Base-by-base conservation (phyloP, 805 yeast species). In the Gaillardinia entomophila region DNA sequence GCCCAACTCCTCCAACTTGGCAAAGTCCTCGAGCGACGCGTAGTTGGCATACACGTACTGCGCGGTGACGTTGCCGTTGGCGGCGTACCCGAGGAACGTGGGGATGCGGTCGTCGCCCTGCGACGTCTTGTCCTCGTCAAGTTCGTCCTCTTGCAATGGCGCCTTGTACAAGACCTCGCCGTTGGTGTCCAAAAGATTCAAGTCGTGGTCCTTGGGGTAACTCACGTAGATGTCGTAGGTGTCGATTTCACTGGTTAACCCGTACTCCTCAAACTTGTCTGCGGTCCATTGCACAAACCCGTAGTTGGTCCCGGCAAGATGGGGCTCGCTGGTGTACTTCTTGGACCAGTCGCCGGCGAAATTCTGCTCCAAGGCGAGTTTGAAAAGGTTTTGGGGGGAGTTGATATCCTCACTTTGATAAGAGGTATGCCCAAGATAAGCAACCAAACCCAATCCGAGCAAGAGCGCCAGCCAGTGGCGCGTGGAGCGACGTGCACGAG, bases 21-120 rank as follows among this genome's bases (percentile, higher is more conserved):
- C 59, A 40, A 79, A 82, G 48, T 82, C 89, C 12, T 71, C 69
- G 2, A 45, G 36, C 0, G 68, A 56, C 1, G 83, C 90, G 50
- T 77, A 79, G 44, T 80, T 80, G 5, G 67, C 82, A 50, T 64
- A 80, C 0, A 80, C 66, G 42, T 60, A 82, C 24, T 64, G 59
- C 0, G 76, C 72, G 3, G 73, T 68, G 10, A 75, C 76, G 33
- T 74, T 69, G 1, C 85, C 88, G 44, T 69, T 71, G 7, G 81
- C 77, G 1, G 83, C 77, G 45, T 79, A 82, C 0, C 77, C 79
- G 53, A 79, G 76, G 45, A 71, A 79, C 0, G 79, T 75, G 2
- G 72, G 76, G 26, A 56, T 60, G 19, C 49, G 40, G 34, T 63
- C 62, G 34, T 62, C 49, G 16, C 63, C 63, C 13, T 51, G 42